Evolutionary conservation across 1,139 yeast species (phyloP), one percentile per base, ranked within the genome.

Genomic region (Pichiaceae sp.): DNA sequence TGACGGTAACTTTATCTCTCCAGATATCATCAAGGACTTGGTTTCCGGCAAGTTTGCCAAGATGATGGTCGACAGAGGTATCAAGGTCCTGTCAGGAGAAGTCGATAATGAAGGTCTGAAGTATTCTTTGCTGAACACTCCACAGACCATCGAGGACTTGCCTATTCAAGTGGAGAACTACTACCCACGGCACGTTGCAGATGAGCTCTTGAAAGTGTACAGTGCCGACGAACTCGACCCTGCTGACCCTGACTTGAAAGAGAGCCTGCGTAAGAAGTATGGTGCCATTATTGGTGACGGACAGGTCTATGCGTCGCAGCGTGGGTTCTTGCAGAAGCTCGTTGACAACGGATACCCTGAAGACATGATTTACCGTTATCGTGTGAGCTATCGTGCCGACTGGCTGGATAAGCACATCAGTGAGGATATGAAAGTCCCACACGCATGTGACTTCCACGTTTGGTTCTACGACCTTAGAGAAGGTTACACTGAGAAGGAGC

Each of bases 231-330:
- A 46, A 16, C 35, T 48, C 12, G 48, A 49, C 20, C 44, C 45
- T n/a, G 33, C 44, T 19, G 39, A 42, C 26, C 40, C 45, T 11
- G 25, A 21, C 25, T 12, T 21, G 11, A 33, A 45, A 31, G 53
- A 44, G 36, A 43, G 45, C 9, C 33, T 57, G 25, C 42, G 50
- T 28, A 39, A 47, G 30, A 41, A 47, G 6, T 62, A 49, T 43
- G 70, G 69, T 12, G 41, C 40, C 4, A 62, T 64, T 14, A 56
- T 62, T 35, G 54, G 61, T 25, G 69, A 64, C 42, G 55, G 62
- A 17, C 70, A 65, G 42, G 66, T 64, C 6, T 60, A 63, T 37
- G 57, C 60, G 3, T 57, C 68, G 1, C 42, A 54, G 3, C 49
- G 70, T 38, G 60, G 64, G 1, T 54, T 60, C 30, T 40, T 64